Conservation (phyloP, 2,329 filamentous ascomycete species). For the Claviceps fusiformis region DNA sequence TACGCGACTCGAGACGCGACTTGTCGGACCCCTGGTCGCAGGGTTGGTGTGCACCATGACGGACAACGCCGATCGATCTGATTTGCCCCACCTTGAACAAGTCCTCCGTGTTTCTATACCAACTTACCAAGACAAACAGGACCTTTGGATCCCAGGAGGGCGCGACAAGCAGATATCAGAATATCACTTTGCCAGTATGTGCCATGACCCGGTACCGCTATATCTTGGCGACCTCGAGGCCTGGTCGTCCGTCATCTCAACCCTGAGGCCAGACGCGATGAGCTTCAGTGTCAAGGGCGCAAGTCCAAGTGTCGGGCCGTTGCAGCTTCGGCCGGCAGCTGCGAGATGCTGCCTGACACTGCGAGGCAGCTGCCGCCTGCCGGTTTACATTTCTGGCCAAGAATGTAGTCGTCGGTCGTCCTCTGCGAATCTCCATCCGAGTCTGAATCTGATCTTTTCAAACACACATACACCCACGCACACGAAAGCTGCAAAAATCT, state of each 20-base stretch:
- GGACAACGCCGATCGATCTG: too few species aligned
- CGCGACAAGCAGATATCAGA: neutral
- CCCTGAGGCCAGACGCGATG: neutral
- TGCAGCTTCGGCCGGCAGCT: neutral
- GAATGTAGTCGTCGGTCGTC: neutral
- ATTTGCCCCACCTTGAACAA: neutral
- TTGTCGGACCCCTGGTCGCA: neutral
- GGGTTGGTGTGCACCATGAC: neutral
- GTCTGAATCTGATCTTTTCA: neutral
- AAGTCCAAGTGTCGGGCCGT: neutral
- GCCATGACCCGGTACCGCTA: too few species aligned
- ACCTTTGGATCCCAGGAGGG: neutral
- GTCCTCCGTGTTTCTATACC: too few species aligned
- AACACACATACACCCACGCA: neutral
- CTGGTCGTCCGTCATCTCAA: too few species aligned
- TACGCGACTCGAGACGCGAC: constrained; percentile 21
- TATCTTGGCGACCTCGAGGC: too few species aligned
- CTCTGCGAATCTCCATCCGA: neutral
- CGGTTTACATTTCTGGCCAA: neutral
- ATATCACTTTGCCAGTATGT: neutral
- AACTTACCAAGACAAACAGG: too few species aligned
- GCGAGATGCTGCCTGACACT: neutral
- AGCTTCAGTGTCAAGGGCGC: neutral
- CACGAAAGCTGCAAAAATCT: neutral
- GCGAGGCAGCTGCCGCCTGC: neutral